Evolutionary conservation across 139 green algal species (phyloP), one percentile per base, ranked within the genome.

Genomic region (Coccomyxa sp.): DNA sequence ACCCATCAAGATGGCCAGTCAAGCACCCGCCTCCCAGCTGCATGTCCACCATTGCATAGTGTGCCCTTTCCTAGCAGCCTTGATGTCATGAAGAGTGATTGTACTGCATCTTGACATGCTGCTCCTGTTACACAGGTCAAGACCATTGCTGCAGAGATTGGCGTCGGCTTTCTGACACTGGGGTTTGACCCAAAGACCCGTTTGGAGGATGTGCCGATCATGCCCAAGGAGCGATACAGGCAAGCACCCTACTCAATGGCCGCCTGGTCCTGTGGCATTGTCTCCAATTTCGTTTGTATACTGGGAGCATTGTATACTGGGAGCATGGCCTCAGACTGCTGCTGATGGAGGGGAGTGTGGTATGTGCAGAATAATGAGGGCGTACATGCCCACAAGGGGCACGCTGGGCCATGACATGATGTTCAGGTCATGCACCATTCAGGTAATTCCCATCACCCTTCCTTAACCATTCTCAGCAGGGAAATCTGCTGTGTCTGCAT

Each of bases 381-480:
- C 84, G 4, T 97, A 98, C 90, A 98, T 98, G 94, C 94, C 94
- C n/a, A 98, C 82, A 9, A 87, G 92, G 0, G 96, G 96, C 40
- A 91, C 58, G 24, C 86, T 97, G 75, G 96, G 96, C 0, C 89
- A 94, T 54, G 96, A 99, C 87, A 99, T 99, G 96, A 99, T 99
- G 96, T 98, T 99, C 85, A 86, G 96, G 22, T 98, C 94, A 2
- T 97, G 91, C 85, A 99, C 96, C 29, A 93, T 99, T 35, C 96
- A 99, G 91, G 90, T 92, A 64, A 8, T 64, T 7, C 1, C 36
- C 64, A 6, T 9, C 38, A 39, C 73, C 3, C n/a, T n/a, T n/a
- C n/a, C n/a, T n/a, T 34, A 29, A 33, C 4, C 14, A 24, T 8
- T 24, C 18, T 40, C 29, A 73, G 68, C 22, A 37, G 22, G 4